phyloP scores from a whole-genome alignment of 139 green algal genomes.

The Astrephomene gubernaculifera region DNA sequence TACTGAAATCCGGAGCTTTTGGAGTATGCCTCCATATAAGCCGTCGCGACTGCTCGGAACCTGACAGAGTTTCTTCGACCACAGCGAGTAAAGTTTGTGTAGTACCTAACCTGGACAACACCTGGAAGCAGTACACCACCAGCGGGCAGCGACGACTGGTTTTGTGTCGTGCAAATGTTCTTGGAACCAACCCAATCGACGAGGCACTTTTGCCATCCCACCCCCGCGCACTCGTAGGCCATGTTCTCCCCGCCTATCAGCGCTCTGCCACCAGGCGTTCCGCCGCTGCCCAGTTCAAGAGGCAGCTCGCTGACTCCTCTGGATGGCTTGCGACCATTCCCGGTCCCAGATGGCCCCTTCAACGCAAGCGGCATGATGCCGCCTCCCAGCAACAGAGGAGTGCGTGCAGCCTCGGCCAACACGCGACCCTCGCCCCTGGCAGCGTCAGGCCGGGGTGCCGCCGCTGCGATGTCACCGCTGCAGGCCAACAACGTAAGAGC shows the following conservation, averaged over 20 bases:
- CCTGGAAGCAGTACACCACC: background rate
- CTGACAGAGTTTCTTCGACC: background rate
- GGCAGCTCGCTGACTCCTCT: constrained; percentile 28
- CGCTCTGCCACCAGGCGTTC: background rate
- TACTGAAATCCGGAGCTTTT: background rate
- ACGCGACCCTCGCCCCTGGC: constrained; percentile 14
- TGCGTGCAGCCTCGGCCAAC: background rate
- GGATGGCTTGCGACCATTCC: constrained; percentile 10
- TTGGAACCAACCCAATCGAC: too few species aligned
- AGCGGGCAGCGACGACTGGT: too few species aligned
- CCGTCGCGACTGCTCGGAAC: constrained; percentile 5
- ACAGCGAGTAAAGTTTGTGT: background rate
- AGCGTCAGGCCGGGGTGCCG: background rate
- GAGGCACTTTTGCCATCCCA: background rate
- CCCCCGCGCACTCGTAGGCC: background rate
- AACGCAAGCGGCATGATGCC: background rate
- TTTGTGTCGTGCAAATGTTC: background rate
- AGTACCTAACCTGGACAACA: background rate
- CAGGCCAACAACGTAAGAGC: constrained; percentile 1
- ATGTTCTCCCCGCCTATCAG: constrained; percentile 12
- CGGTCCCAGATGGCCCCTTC: background rate
- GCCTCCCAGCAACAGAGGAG: background rate
- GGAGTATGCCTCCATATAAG: background rate
- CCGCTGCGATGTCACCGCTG: background rate
- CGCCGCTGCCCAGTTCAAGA: background rate